Evolutionary conservation across 208 protist species (phyloP), one percentile per base, ranked within the genome.

Genomic region (Wallacemonas sp.): DNA sequence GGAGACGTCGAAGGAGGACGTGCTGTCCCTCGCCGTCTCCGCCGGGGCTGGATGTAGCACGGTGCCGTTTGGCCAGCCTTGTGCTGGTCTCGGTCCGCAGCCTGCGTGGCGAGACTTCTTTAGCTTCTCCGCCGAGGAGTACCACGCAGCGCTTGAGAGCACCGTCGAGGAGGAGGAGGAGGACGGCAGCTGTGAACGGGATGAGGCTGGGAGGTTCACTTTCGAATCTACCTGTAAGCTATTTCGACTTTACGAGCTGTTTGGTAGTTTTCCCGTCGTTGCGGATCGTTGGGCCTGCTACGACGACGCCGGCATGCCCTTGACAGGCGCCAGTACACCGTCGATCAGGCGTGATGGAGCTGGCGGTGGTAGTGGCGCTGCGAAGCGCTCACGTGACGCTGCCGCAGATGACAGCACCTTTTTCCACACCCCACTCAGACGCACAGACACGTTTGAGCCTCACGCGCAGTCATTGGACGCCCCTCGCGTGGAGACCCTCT

Each of bases 201-300:
- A 27, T 4, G 8, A 2, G 15, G 28, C 53, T 9, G 59, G 44
- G 11, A 19, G 64, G 2, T 81, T 82, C 62, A 77, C 75, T 44
- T 80, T 65, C 60, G 46, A 24, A 0, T 46, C 47, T 2, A 79
- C 84, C 15, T 59, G 62, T 22, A 84, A 84, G 36, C 66, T 91
- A 14, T 64, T 83, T 15, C 44, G 42, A 30, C 36, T 89, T 47
- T 92, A 86, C 65, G 72, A 73, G 22, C 70, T 72, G 0, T 92
- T 85, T 58, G 82, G 86, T 21, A 92, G 86, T 33, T 80, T 83
- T 28, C 41, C 82, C 6, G 68, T 92, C 19, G 63, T 84, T 17
- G 73, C 58, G 6, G 86, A 92, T 39, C 75, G 86, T 1, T 92
- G 86, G 82, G 6, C 2, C 5, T 61, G 26, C 41, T 62, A 47